A percentile compares a stretch with the other conserved stretches of the same genome.
These are phyloP conservation scores for Trichophaea hybrida DNA, from an alignment of 2,329 filamentous ascomycete genomes.

Conservation along the genomic window DNA sequence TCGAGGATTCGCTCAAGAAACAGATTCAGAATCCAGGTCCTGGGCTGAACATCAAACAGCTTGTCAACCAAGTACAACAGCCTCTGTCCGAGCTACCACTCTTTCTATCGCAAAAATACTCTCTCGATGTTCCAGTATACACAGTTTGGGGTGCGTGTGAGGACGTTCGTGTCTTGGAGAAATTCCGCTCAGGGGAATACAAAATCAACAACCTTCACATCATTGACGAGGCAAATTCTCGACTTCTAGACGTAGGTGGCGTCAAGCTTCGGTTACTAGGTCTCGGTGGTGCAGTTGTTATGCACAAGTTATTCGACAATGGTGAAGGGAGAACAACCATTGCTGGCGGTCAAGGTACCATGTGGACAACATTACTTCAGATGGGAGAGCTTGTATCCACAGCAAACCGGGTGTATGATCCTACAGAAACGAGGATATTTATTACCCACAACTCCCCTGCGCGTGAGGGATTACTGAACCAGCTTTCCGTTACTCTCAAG, in stretches of 20 bases:
- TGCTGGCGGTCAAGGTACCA: constrained; percentile 92
- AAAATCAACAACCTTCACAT: constrained; percentile 96
- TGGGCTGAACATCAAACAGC: constrained; percentile 39
- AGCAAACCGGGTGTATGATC: constrained; percentile 94
- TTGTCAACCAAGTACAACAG: constrained; percentile 58
- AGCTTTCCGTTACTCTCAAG: constrained; percentile 92
- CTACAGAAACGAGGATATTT: constrained; percentile 91
- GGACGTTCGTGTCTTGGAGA: constrained; percentile 92
- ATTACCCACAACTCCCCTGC: constrained; percentile 94
- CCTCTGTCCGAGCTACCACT: constrained; percentile 84
- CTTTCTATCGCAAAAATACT: constrained; percentile 75
- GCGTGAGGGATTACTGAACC: constrained; percentile 89
- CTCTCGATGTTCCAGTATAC: constrained; percentile 90
- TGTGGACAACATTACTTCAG: constrained; percentile 97
- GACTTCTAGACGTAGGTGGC: constrained; percentile 84
- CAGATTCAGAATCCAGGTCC: constrained; percentile 42
- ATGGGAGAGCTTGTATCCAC: constrained; percentile 98
- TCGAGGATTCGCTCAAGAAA: constrained; percentile 63
- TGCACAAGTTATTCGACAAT: constrained; percentile 99
- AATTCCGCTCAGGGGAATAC: constrained; percentile 94
- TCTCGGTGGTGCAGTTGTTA: constrained; percentile 88
- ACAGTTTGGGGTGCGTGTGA: constrained; percentile 99
- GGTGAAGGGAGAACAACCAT: constrained; percentile 96
- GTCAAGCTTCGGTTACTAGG: constrained; percentile 91
- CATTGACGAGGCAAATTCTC: constrained; percentile 93